A percentile compares a stretch with the other conserved stretches of the same genome.
Conservation (phyloP, 2,329 filamentous ascomycete genomes). For the Ilyonectria mors-panacis region DNA sequence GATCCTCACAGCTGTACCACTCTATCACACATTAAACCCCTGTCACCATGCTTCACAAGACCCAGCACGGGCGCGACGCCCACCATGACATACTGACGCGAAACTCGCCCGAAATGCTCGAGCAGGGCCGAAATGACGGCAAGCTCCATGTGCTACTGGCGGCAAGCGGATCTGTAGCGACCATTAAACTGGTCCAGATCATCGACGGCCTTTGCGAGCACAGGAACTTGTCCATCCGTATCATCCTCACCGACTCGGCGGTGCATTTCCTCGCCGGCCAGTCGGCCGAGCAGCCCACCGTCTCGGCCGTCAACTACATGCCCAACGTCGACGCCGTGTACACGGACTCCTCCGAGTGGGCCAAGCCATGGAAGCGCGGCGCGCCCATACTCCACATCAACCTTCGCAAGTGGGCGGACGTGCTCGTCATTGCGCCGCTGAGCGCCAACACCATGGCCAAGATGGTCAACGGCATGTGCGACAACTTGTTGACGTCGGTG, state of each 20-base stretch:
- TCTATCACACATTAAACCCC: background rate
- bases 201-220: slow-evolving; percentile 68
- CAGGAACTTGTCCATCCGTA: slow-evolving; percentile 80
- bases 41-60: slow-evolving; percentile 42
- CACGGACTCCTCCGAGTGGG: slow-evolving; percentile 89
- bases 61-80: slow-evolving; percentile 41
- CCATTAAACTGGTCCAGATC: slow-evolving; percentile 85
- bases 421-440: slow-evolving; percentile 85
- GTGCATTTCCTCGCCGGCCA: slow-evolving; percentile 83
- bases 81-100: slow-evolving; percentile 43
- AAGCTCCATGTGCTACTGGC: slow-evolving; percentile 61
- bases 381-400: slow-evolving; percentile 93
- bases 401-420: slow-evolving; percentile 81
- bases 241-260: slow-evolving; percentile 84
- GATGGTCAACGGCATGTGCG: slow-evolving; percentile 82
- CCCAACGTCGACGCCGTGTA: slow-evolving; percentile 87
- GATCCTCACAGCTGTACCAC: background rate
- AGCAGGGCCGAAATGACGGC: slow-evolving; percentile 53
- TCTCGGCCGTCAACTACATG: slow-evolving; percentile 70
- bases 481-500: slow-evolving; percentile 81
- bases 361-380: slow-evolving; percentile 81
- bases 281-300: slow-evolving; percentile 80
- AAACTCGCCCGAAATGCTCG: slow-evolving; percentile 52
- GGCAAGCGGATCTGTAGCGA: slow-evolving; percentile 77
- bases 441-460: slow-evolving; percentile 91